Evolutionary conservation across 495 filamentous ascomycete species (phyloP).

Genomic region (Pyrenula massariospora): DNA sequence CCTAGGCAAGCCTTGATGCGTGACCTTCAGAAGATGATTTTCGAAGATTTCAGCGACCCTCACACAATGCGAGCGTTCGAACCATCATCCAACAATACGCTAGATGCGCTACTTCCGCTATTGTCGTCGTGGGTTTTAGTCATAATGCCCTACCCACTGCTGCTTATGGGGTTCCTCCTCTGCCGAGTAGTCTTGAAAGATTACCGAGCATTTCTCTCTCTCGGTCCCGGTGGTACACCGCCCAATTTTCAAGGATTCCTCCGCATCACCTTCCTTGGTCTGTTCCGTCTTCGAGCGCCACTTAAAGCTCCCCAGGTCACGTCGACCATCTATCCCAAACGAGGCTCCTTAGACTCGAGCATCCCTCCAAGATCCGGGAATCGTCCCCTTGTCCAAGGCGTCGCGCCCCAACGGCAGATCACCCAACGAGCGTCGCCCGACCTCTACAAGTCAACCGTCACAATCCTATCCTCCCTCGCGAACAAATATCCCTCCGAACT

Average conservation of each 20-base stretch:
- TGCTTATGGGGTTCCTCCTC: not conserved
- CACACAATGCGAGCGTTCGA: too few species aligned
- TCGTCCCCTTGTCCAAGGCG: constrained; percentile 56
- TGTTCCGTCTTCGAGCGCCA: constrained; percentile 29
- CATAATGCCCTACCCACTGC: not conserved
- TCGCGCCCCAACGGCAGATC: constrained; percentile 70
- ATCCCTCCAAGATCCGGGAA: constrained; percentile 49
- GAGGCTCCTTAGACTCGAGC: constrained; percentile 31
- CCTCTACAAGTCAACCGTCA: constrained; percentile 39
- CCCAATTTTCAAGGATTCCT: constrained; percentile 62
- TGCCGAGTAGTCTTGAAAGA: constrained; percentile 27
- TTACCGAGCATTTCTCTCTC: constrained; percentile 62
- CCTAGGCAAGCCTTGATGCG: too few species aligned
- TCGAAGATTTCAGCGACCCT: too few species aligned
- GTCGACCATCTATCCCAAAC: constrained; percentile 21
- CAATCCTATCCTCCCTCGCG: constrained; percentile 37
- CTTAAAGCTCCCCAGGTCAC: constrained; percentile 18
- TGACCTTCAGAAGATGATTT: too few species aligned
- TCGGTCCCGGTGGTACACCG: constrained; percentile 74
- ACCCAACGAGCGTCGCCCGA: constrained; percentile 45
- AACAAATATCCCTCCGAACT: constrained; percentile 34
- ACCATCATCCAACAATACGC: too few species aligned
- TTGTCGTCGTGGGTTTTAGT: not conserved
- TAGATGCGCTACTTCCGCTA: too few species aligned
- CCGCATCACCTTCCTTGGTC: constrained; percentile 46